A percentile compares a stretch with the other conserved stretches of the same genome.
These are phyloP conservation scores for Cladorrhinum sp. DNA, from an alignment of 2,329 filamentous ascomycete genomes.

Conservation along the genomic window DNA sequence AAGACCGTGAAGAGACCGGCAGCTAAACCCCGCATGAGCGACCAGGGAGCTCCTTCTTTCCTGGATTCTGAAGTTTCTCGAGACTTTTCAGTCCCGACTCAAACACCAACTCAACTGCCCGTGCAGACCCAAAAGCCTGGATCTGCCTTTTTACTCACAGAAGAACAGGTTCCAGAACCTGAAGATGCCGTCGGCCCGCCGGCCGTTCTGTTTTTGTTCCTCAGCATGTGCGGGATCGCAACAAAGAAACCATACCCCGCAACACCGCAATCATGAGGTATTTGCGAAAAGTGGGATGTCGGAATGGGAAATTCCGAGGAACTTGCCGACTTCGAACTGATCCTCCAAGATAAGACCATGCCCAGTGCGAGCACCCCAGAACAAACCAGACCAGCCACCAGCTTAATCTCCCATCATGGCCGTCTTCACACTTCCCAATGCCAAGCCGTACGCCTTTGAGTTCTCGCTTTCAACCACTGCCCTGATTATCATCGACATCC, in stretches of 20 bases:
- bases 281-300: neutral
- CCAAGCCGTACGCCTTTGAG: slow-evolving; percentile 31
- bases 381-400: neutral
- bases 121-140: neutral
- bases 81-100: neutral
- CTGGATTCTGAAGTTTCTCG: neutral
- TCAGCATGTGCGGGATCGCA: neutral
- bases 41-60: no score
- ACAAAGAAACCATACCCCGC: neutral
- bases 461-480: slow-evolving; percentile 44
- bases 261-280: no score
- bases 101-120: neutral
- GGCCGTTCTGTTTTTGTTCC: neutral
- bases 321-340: neutral
- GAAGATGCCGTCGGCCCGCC: neutral
- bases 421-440: slow-evolving; percentile 19
- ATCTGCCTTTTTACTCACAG: neutral
- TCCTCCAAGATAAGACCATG: neutral
- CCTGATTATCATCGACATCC: slow-evolving; percentile 54
- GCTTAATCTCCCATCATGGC: neutral
- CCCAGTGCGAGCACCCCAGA: neutral
- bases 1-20: no score
- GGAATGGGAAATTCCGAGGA: no score
- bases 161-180: neutral
- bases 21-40: no score